Base-by-base conservation (phyloP, 768 basidiomycete species). In the Boletus coccyginus region DNA sequence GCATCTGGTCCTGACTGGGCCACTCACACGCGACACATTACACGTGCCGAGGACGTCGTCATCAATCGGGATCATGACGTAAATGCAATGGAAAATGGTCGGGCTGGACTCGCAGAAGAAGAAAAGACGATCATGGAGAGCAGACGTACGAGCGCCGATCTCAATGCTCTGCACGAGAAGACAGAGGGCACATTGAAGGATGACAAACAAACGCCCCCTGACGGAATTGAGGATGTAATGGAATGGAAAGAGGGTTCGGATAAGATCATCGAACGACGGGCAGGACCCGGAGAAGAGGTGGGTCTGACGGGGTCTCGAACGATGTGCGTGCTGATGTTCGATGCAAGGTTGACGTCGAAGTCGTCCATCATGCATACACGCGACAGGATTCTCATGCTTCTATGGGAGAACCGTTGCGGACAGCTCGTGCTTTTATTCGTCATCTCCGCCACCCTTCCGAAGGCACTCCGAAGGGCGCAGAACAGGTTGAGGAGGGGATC, bases 1-100 rank as follows among this genome's bases (percentile, higher is more conserved):
- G 81, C 86, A 32, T 72, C 77, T 31, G 74, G 77, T 41, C 90
- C 94, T 0, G 92, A 94, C 44, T 97, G 94, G 92, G 80, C 92
- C 10, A 85, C 82, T 46, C 86, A 90, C 60, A 87, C 89, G 17
- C 78, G 85, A 36, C 79, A 84, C 39, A 84, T 95, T 48, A 75
- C 78, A 13, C 81, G 87, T 1, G 86, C 82, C 6, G 87, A 88
- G 50, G 87, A 89, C 44, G 85, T 96, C 58, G 81, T 93, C 36
- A 88, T 96, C 67, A 96, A 97, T 66, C 81, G 91, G 21, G 94
- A 96, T 66, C 74, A 73, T 43, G 74, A 75, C 53, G 48, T 42
- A 24, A 73, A 71, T 39, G 75, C 73, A 16, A 79, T 83, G 70
- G 86, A 88, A 68, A 68, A 77, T 21, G 82, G 81, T 9, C 64